phyloP scores from a whole-genome alignment of 495 filamentous ascomycete species.

The Aspergillus avenaceus region DNA sequence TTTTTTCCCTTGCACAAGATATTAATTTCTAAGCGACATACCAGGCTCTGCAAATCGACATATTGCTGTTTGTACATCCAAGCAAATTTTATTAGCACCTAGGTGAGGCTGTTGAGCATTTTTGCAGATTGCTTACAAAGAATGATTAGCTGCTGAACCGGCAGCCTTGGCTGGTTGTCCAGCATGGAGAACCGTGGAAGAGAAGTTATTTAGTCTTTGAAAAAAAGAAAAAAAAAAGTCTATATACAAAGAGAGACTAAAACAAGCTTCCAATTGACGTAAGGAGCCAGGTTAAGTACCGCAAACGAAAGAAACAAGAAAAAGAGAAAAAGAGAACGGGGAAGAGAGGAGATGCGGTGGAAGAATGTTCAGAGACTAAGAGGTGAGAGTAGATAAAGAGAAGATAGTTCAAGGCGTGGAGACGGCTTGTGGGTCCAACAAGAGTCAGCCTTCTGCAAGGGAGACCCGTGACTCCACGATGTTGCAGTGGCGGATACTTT shows the following conservation, averaged over 20 bases:
- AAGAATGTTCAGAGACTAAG: background rate
- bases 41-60: conserved; percentile 79
- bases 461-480: background rate
- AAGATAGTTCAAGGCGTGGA: background rate
- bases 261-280: too few species aligned
- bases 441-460: background rate
- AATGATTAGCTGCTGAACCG: conserved; percentile 52
- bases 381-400: background rate
- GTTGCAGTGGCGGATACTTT: background rate
- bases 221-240: too few species aligned
- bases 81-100: too few species aligned
- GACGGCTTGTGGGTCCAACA: background rate
- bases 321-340: background rate
- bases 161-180: conserved; percentile 38
- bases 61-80: conserved; percentile 48
- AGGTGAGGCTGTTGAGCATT: too few species aligned
- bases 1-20: background rate
- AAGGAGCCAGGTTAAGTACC: too few species aligned
- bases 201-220: background rate
- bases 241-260: too few species aligned
- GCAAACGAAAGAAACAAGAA: too few species aligned
- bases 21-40: conserved; percentile 19
- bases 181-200: conserved; percentile 10
- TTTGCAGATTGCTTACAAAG: conserved; percentile 64
- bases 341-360: background rate